Base-by-base conservation (phyloP, 805 yeast species). In the Naumovozyma dairenensis region DNA sequence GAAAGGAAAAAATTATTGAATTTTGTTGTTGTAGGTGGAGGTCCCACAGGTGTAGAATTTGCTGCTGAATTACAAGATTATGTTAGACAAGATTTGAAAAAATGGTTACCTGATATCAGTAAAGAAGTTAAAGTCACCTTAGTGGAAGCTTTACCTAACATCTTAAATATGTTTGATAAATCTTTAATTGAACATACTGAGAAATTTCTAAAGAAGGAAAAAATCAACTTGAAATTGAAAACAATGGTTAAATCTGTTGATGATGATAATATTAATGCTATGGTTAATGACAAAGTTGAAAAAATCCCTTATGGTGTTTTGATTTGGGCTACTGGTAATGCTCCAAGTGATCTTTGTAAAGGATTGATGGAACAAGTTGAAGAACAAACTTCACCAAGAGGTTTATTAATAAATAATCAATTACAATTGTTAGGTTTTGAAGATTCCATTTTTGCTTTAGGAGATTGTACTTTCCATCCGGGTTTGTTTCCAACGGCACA, bases 241-340 rank as follows among this genome's bases (percentile, higher is more conserved):
- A 82, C 96, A 28, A 81, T 82, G 84, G 93, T 89, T 42, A 83
- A 83, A 63, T 73, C 75, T 54, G 96, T 89, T 39, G 80, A 78
- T 53, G 75, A 69, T 43, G 74, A 71, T 51, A 65, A 66, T 34
- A 83, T 87, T 46, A 67, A 71, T 45, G 94, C 89, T 24, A 74
- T 68, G 37, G 80, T 80, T 47, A 61, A 68, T 25, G 71, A 74
- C 21, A 69, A 74, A 21, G 77, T 77, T 45, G 93, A 93, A 15
- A 77, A 72, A 32, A 67, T 87, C 51, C 96, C 96, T 30, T 87
- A 86, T 59, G 97, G 97, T 53, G 68, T 86, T 48, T 70, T 87
- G 45, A 93, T 87, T 44, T 87, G 97, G 97, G 96, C 96, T 36
- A 89, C 96, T 40, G 97, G 97, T 64, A 87, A 86, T 60, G 86